phyloP scores from a whole-genome alignment of 164 flowering plant species.

The Magnolia sinica region DNA sequence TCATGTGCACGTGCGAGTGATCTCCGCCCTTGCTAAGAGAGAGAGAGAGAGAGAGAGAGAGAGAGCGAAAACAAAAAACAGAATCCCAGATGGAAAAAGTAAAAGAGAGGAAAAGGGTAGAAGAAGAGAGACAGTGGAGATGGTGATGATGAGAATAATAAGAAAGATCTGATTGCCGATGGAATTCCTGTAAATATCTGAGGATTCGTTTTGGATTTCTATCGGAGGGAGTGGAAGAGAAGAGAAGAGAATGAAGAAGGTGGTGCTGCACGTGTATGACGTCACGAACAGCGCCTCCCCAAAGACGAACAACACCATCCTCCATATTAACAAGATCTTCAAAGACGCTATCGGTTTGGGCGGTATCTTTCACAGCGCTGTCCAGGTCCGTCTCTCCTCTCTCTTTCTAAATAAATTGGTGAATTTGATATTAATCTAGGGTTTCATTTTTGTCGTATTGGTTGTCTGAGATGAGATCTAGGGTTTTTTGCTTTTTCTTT shows the following conservation, averaged over 20 bases:
- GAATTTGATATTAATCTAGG: background rate
- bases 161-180: background rate
- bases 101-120: background rate
- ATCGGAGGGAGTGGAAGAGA: slow-evolving; percentile 1
- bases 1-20: no score
- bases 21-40: no score
- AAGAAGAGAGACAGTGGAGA: no score
- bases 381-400: slow-evolving; percentile 49
- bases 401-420: background rate
- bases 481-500: slow-evolving; percentile 11
- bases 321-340: slow-evolving; percentile 94
- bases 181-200: background rate
- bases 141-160: background rate
- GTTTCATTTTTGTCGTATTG: no score
- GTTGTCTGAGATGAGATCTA: slow-evolving; percentile 11
- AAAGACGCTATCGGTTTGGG: slow-evolving; percentile 96
- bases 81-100: no score
- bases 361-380: slow-evolving; percentile 97
- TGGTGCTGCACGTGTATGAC: slow-evolving; percentile 76
- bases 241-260: slow-evolving; percentile 54
- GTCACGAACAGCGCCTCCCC: slow-evolving; percentile 88
- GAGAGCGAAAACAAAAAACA: no score
- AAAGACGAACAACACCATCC: slow-evolving; percentile 91
- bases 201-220: background rate
- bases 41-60: no score